These are phyloP conservation scores for Dianthus caryophyllus DNA, from an alignment of 148 eudicot genomes.

Conservation along the genomic window DNA sequence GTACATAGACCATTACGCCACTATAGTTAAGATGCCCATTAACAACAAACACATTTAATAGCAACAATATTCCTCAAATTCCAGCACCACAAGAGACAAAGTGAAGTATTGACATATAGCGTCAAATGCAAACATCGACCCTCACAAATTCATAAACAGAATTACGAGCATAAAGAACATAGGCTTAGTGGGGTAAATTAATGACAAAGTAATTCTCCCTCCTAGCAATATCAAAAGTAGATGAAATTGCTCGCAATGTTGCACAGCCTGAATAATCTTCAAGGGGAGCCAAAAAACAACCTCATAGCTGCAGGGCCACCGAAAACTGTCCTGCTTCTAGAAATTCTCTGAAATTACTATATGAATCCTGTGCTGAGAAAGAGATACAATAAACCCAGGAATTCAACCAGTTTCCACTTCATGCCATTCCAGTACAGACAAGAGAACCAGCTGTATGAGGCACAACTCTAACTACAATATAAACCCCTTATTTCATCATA, in stretches of 20 bases:
- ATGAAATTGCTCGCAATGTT: not conserved
- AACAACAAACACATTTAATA: not conserved
- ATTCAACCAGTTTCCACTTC: not conserved
- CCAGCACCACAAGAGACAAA: not conserved
- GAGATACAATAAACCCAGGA: constrained; percentile 1
- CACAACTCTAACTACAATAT: constrained; percentile 1
- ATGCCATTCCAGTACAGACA: not conserved
- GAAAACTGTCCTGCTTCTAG: not conserved
- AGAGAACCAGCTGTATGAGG: not conserved
- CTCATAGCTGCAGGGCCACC: constrained; percentile 6
- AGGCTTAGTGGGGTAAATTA: not conserved
- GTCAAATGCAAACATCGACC: not conserved
- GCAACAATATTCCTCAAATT: not conserved
- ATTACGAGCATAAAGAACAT: not conserved
- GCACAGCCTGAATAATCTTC: not conserved
- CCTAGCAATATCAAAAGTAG: not conserved
- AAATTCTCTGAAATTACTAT: not conserved
- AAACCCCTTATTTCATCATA: not conserved
- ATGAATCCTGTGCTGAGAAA: not conserved
- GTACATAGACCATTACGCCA: not conserved
- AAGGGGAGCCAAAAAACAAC: not conserved
- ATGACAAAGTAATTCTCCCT: not conserved
- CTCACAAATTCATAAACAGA: not conserved
- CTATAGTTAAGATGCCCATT: not conserved
- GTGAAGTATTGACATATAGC: not conserved